Base-by-base conservation (phyloP, 2,329 filamentous ascomycete species). In the Penicillium sp. region DNA sequence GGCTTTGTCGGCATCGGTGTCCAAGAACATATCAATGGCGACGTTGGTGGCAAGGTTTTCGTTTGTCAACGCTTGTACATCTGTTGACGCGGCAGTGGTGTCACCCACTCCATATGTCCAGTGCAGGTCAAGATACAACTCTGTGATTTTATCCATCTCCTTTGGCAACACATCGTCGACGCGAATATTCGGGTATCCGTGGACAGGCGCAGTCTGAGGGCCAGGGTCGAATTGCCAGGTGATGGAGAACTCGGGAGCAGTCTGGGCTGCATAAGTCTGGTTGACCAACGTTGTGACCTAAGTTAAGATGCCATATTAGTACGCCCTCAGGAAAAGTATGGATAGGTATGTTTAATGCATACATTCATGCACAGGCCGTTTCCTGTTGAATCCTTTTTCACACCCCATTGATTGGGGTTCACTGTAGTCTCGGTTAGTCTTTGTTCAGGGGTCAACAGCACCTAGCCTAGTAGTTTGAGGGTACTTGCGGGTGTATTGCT, bases 11-110 rank as follows among this genome's bases (percentile, higher is more conserved):
- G 75, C 66, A 65, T 82, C 75, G 27, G 63, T 66, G 60, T 84
- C 82, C 53, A 84, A 70, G 70, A 84, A 85, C 77, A 85, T 82
- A 72, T 85, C 83, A 59, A 85, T 73, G 36, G 82, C 82, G 34
- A 85, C 81, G 73, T 85, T 85, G 68, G 81, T 72, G 62, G 82
- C 81, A 57, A 83, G 69, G 0, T 66, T 59, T n/a, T 70, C 68
- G 0, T 68, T 58, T 3, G 59, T 65, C 13, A 83, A 68, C 0
- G 68, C 65, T 0, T 68, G 36, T 3, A 69, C 57, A 55, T 76
- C 71, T 2, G 77, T 78, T 11, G 68, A 68, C 1, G 70, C 64
- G 5, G 68, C 69, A 0, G 74, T 71, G 13, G 60, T 56, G 62
- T 82, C 77, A 57, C 81, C 79, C 8, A 76, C 44, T n/a, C 74